phyloP scores from a whole-genome alignment of 2,329 filamentous ascomycete genomes.

The Alternaria brassicicola region DNA sequence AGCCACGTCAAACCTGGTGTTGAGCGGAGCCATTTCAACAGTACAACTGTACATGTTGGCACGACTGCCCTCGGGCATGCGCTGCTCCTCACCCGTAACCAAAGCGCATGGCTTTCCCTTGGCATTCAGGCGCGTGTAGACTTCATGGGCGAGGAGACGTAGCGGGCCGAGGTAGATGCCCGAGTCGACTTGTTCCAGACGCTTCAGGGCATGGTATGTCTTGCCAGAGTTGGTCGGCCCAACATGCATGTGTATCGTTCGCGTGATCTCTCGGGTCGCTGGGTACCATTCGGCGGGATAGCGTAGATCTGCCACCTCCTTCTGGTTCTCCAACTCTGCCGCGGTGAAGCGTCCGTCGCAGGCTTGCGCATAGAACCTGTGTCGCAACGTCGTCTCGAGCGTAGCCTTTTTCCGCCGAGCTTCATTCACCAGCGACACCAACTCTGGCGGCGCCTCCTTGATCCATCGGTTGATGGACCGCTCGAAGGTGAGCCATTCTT shows the following conservation, averaged over 20 bases:
- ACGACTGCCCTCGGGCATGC: conserved; percentile 61
- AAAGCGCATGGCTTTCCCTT: conserved; percentile 79
- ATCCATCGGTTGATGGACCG: conserved; percentile 28
- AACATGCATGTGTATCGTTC: conserved; percentile 89
- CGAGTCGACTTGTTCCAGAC: conserved; percentile 73
- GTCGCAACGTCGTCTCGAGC: conserved; percentile 64
- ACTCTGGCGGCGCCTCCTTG: conserved; percentile 26
- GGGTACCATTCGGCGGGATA: conserved; percentile 94
- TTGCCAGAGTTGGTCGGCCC: conserved; percentile 98
- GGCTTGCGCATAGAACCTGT: conserved; percentile 64
- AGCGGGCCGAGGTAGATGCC: conserved; percentile 93
- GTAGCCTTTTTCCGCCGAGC: conserved; percentile 18
- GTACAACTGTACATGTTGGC: conserved; percentile 79
- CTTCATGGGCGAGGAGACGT: conserved; percentile 87
- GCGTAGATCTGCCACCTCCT: conserved; percentile 75
- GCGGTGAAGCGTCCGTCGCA: conserved; percentile 42
- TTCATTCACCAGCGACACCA: conserved; percentile 19
- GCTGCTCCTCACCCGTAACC: conserved; percentile 88
- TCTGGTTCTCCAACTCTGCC: conserved; percentile 48
- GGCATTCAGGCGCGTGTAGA: conserved; percentile 84
- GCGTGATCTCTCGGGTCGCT: conserved; percentile 76
- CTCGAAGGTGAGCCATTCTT: conserved; percentile 37
- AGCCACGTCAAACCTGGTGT: conserved; percentile 76
- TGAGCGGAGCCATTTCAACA: conserved; percentile 81
- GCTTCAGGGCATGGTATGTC: conserved; percentile 90